Conservation (phyloP, 805 yeast genomes). For the Suhomyces canberraensis region DNA sequence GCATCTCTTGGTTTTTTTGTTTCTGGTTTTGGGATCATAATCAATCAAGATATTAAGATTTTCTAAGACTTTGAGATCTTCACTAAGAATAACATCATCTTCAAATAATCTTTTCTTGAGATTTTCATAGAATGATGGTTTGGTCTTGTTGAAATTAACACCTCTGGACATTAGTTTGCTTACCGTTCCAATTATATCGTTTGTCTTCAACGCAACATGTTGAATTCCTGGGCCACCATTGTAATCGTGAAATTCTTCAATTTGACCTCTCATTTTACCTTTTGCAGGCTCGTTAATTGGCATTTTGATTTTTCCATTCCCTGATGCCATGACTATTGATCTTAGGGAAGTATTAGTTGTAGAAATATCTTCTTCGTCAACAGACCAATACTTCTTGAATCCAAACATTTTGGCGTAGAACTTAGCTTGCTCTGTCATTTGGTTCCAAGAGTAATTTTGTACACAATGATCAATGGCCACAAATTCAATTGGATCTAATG, state of each 20-base stretch:
- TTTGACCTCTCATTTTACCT: slow-evolving; percentile 66
- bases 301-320: slow-evolving; percentile 64
- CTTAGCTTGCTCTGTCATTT: slow-evolving; percentile 55
- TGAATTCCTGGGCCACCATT: slow-evolving; percentile 83
- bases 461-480: slow-evolving; percentile 72
- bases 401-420: slow-evolving; percentile 64
- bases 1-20: slow-evolving; percentile 21
- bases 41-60: slow-evolving; percentile 66
- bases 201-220: slow-evolving; percentile 70
- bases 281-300: slow-evolving; percentile 84
- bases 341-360: slow-evolving; percentile 68
- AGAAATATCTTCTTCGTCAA: slow-evolving; percentile 71
- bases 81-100: slow-evolving; percentile 47
- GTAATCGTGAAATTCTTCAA: slow-evolving; percentile 75
- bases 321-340: slow-evolving; percentile 74
- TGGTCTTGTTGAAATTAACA: slow-evolving; percentile 62
- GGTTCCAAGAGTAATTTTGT: slow-evolving; percentile 70
- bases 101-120: slow-evolving; percentile 43
- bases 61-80: slow-evolving; percentile 49
- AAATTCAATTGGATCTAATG: slow-evolving; percentile 37
- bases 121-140: slow-evolving; percentile 53
- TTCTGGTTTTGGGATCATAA: slow-evolving; percentile 54
- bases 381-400: slow-evolving; percentile 80
- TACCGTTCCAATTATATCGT: slow-evolving; percentile 58
- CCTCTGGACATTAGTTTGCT: slow-evolving; percentile 56